Conservation (phyloP, 116 monocot species). For the Papilionanthe hybrid region DNA sequence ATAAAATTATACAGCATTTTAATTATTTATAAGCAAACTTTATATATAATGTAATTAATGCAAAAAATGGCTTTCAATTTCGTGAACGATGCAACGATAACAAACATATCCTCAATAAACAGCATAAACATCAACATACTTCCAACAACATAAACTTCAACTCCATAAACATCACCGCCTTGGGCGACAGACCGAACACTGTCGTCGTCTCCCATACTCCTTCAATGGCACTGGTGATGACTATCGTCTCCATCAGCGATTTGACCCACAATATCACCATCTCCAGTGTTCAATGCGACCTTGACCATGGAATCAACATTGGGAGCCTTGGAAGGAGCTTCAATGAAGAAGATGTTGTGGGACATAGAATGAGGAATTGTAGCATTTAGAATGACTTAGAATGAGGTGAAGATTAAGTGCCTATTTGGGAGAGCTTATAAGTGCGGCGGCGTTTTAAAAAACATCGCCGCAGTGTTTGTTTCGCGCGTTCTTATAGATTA, state of each 20-base stretch:
- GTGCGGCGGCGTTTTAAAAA: too few relatives aligned
- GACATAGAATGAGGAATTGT: constrained; percentile 1
- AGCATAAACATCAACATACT: constrained; percentile 14
- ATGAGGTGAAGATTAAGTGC: constrained; percentile 19
- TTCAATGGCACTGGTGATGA: constrained; percentile 20
- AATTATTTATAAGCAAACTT: too few relatives aligned
- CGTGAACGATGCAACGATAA: constrained; percentile 1
- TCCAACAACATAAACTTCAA: background rate
- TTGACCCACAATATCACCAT: constrained; percentile 12
- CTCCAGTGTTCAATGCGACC: constrained; percentile 4
- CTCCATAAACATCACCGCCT: constrained; percentile 13
- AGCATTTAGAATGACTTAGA: constrained; percentile 3
- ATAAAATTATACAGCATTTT: too few relatives aligned
- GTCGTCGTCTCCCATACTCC: constrained; percentile 13
- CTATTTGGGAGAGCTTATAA: too few relatives aligned
- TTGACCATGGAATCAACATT: constrained; percentile 16
- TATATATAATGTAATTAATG: background rate
- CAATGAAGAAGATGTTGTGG: constrained; percentile 11
- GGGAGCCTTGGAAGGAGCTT: constrained; percentile 13
- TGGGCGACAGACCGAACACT: constrained; percentile 19
- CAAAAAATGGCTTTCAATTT: constrained; percentile 11
- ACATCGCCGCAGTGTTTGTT: too few relatives aligned
- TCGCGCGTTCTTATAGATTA: too few relatives aligned
- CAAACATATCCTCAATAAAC: constrained; percentile 9
- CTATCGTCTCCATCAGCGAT: constrained; percentile 14